Evolutionary conservation across 441 rosid species (phyloP), one percentile per base, ranked within the genome.

Genomic region (Iberis amara): DNA sequence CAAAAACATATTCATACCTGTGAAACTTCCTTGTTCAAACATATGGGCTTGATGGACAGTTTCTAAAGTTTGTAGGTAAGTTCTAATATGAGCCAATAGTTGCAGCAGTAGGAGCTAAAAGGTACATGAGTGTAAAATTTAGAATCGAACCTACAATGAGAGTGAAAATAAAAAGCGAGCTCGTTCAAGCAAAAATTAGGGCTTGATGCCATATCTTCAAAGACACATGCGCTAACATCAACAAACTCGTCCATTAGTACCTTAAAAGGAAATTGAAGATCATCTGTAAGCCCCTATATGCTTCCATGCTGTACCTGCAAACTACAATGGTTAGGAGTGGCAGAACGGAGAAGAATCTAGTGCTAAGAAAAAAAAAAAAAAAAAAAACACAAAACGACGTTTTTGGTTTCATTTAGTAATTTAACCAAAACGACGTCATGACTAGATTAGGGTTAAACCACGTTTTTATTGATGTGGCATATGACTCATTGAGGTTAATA

Each of bases 161-260:
- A 0, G 99, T 94, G 97, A 94, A 70, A 94, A 94, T 8, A 94
- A 35, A 94, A 62, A 76, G 86, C 99, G 6, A 94, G 82, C 70
- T 94, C 99, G 28, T 89, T 77, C 7, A 92, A 83, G 18, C 99
- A 97, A 18, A 89, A 92, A 62, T 92, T 89, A 0, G 99, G 96
- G 2, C 99, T 91, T 6, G 97, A 79, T 0, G 99, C 92, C 99
- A 92, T 89, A 66, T 92, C 99, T 0, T 97, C 99, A 4, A 86
- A 72, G 14, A 92, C 90, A 47, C 83, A 76, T 14, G 99, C 87
- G 8, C 76, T 74, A 1, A 92, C 94, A 0, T 97, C 99, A 3
- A 92, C 99, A 5, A 86, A 39, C 57, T 82, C 88, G 61, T 92
- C 99, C 97, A 92, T 92, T 40, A 92, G 58, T 13, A 89, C 97